These are phyloP conservation scores for Pythium rishiriense DNA, from an alignment of 352 stramenopile species.

Conservation along the genomic window DNA sequence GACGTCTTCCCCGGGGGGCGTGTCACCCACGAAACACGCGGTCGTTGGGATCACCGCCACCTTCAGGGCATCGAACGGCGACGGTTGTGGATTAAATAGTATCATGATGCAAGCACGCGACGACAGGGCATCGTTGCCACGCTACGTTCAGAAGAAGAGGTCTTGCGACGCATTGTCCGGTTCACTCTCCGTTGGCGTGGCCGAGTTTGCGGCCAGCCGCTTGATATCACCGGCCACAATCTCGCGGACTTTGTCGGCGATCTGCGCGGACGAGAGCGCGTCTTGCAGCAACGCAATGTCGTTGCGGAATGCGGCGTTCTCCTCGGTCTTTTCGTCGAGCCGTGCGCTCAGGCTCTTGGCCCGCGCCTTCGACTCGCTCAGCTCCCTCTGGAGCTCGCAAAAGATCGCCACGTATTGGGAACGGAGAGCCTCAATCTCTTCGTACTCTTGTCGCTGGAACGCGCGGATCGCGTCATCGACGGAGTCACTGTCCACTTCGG, in stretches of 20 bases:
- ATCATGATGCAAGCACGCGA: neutral
- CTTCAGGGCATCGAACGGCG: no score
- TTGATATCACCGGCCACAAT: constrained; percentile 53
- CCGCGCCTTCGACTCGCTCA: constrained; percentile 61
- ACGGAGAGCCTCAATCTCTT: constrained; percentile 40
- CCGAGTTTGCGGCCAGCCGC: constrained; percentile 31
- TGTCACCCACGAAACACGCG: no score
- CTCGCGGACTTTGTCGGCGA: constrained; percentile 64
- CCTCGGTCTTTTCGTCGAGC: constrained; percentile 57
- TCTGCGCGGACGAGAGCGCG: constrained; percentile 60
- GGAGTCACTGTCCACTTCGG: constrained; percentile 19
- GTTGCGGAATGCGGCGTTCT: constrained; percentile 56
- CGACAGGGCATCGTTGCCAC: neutral
- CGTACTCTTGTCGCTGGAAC: constrained; percentile 30
- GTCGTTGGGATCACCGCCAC: no score
- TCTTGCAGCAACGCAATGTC: constrained; percentile 69
- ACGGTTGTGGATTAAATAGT: constrained; percentile 7
- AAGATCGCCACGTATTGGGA: constrained; percentile 70
- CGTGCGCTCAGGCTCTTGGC: constrained; percentile 45
- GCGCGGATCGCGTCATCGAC: constrained; percentile 58
- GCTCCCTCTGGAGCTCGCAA: constrained; percentile 56
- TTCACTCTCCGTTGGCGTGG: constrained; percentile 24
- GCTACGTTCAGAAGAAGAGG: constrained; percentile 16
- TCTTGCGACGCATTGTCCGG: neutral
- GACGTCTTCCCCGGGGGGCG: no score